These are phyloP conservation scores for Pinus taeda DNA, from an alignment of 75 land plant species.

Conservation along the genomic window DNA sequence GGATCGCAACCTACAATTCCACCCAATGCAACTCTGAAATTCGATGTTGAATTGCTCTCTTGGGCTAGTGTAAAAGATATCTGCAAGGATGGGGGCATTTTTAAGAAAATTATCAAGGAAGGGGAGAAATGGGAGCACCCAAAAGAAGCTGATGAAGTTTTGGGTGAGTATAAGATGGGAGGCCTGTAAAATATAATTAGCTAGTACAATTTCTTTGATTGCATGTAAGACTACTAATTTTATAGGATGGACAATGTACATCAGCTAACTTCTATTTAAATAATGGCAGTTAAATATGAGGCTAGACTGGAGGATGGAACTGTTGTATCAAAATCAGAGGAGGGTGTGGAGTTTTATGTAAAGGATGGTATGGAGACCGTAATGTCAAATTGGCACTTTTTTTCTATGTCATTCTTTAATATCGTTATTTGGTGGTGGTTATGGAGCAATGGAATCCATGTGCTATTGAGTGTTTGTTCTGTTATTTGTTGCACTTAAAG, in stretches of 20 bases:
- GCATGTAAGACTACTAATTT: not conserved
- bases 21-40: constrained; percentile 67
- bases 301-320: constrained; percentile 41
- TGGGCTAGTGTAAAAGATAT: constrained; percentile 76
- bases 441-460: constrained; percentile 51
- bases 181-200: not conserved
- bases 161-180: constrained; percentile 19
- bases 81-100: constrained; percentile 62
- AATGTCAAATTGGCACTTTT: not conserved
- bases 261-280: not conserved
- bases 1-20: constrained; percentile 77
- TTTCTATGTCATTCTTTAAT: constrained; percentile 38
- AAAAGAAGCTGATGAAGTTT: constrained; percentile 58
- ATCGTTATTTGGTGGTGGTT: not conserved
- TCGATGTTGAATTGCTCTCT: constrained; percentile 70
- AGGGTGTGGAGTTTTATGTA: constrained; percentile 46
- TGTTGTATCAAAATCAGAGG: constrained; percentile 40
- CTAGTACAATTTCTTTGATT: not conserved
- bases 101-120: constrained; percentile 51
- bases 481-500: not conserved
- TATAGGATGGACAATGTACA: not conserved
- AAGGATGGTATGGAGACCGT: constrained; percentile 35
- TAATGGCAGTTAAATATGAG: constrained; percentile 41
- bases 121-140: constrained; percentile 63
- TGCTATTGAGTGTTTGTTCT: constrained; percentile 20